These are phyloP conservation scores for Thraustotheca clavata DNA, from an alignment of 352 stramenopile species.

Conservation along the genomic window DNA sequence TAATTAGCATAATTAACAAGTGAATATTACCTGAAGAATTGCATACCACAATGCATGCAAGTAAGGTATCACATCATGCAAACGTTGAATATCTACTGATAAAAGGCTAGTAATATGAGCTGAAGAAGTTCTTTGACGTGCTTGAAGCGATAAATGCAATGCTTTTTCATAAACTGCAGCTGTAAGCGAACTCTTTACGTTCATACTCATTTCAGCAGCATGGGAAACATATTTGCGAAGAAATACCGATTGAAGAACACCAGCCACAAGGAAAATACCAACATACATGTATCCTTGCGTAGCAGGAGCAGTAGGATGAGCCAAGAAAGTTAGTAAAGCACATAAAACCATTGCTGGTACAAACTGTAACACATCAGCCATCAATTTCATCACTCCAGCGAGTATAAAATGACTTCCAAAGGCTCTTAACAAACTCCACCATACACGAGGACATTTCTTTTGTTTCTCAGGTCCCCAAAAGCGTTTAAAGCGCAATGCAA, in stretches of 20 bases:
- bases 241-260: neutral
- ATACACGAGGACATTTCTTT: neutral
- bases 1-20: neutral
- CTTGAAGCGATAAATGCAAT: constrained; percentile 34
- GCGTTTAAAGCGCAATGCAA: constrained; percentile 37
- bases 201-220: neutral
- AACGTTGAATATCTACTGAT: neutral
- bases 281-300: neutral
- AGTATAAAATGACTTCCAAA: constrained; percentile 20
- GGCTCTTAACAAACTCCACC: constrained; percentile 26
- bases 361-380: constrained; percentile 15
- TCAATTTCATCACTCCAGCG: constrained; percentile 9
- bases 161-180: neutral
- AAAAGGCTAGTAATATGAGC: constrained; percentile 23
- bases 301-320: neutral
- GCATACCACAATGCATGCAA: constrained; percentile 21
- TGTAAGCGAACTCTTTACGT: neutral
- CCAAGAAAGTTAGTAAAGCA: constrained; percentile 14
- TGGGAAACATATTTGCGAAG: neutral
- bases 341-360: constrained; percentile 14
- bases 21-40: neutral
- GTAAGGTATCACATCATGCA: constrained; percentile 44
- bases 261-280: neutral
- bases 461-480: constrained; percentile 29
- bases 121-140: constrained; percentile 26